A percentile compares a stretch with the other conserved stretches of the same genome.
phyloP scores from a whole-genome alignment of 495 filamentous ascomycete species.

The Evernia prunastri region DNA sequence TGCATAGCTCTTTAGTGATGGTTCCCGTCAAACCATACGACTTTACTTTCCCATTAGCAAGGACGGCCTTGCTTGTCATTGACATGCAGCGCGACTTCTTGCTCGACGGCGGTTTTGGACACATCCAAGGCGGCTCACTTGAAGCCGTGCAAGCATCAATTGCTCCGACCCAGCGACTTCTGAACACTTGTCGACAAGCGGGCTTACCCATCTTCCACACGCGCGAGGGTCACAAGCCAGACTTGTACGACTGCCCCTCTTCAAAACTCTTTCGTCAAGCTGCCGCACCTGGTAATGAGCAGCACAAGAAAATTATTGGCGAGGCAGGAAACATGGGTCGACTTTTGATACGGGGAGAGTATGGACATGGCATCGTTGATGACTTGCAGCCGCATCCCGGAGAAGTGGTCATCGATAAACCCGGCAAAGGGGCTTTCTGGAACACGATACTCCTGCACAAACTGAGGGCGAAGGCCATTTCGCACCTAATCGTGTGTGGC shows the following conservation, averaged over 20 bases:
- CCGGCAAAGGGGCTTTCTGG: slow-evolving; percentile 56
- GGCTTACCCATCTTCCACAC: slow-evolving; percentile 62
- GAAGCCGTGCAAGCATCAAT: slow-evolving; percentile 46
- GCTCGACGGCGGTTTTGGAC: slow-evolving; percentile 23
- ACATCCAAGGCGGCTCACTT: slow-evolving; percentile 24
- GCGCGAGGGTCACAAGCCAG: slow-evolving; percentile 48
- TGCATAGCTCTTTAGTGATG: not conserved
- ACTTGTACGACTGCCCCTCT: slow-evolving; percentile 45
- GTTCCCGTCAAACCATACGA: slow-evolving; percentile 45
- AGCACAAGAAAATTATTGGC: slow-evolving; percentile 46
- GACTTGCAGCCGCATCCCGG: slow-evolving; percentile 49
- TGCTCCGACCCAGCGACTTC: slow-evolving; percentile 45
- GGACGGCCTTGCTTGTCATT: slow-evolving; percentile 60
- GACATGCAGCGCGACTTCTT: slow-evolving; percentile 62
- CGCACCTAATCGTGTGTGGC: slow-evolving; percentile 58
- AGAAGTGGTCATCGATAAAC: slow-evolving; percentile 63
- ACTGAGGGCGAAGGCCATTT: slow-evolving; percentile 54
- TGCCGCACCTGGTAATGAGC: slow-evolving; percentile 35
- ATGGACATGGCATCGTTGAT: slow-evolving; percentile 54
- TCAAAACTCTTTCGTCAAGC: slow-evolving; percentile 43
- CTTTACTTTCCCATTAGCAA: slow-evolving; percentile 46
- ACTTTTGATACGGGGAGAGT: slow-evolving; percentile 57
- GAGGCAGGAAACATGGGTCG: slow-evolving; percentile 54
- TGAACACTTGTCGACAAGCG: slow-evolving; percentile 51
- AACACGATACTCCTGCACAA: slow-evolving; percentile 58